Percentiles rank a stretch among this genome's conserved stretches.
Evolutionary conservation across 441 rosid genomes (phyloP).

Genomic region (Hura crepitans): DNA sequence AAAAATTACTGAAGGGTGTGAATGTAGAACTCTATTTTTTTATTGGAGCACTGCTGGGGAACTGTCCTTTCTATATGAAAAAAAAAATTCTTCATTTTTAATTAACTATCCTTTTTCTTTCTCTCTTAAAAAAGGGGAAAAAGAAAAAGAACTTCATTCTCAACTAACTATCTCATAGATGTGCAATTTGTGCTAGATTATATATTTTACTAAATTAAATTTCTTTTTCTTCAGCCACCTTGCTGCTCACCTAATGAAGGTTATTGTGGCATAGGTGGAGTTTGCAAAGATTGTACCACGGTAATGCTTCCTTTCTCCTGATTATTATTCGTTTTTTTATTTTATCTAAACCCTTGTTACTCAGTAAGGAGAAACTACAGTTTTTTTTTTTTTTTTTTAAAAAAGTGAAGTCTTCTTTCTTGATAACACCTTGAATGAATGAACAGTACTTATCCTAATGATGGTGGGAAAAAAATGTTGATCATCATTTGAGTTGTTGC

Average conservation of each 20-base stretch:
- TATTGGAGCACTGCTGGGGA: background rate
- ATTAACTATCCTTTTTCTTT: too few relatives aligned
- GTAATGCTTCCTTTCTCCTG: constrained; percentile 38
- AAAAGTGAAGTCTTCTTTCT: background rate
- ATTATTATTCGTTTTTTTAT: background rate
- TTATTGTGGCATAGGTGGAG: constrained; percentile 62
- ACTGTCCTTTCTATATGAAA: background rate
- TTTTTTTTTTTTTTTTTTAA: background rate
- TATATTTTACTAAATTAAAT: constrained; percentile 19
- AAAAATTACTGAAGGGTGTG: constrained; percentile 1
- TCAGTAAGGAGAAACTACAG: background rate
- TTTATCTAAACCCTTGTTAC: background rate
- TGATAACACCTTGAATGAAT: background rate
- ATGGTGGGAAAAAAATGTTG: background rate
- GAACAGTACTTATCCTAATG: background rate
- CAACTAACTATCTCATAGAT: constrained; percentile 14
- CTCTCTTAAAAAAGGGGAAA: too few relatives aligned
- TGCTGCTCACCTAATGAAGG: constrained; percentile 77
- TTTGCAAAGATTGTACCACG: constrained; percentile 93
- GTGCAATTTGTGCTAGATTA: constrained; percentile 13
- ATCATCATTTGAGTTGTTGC: constrained; percentile 10
- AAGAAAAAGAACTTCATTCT: constrained; percentile 5
- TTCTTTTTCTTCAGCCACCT: constrained; percentile 55
- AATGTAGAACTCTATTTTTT: background rate
- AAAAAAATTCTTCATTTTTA: too few relatives aligned